Percentiles rank a stretch among this genome's conserved stretches.
Evolutionary conservation across 192 early-diverging fungal genomes (phyloP).

Genomic region (Gonapodya sp.): DNA sequence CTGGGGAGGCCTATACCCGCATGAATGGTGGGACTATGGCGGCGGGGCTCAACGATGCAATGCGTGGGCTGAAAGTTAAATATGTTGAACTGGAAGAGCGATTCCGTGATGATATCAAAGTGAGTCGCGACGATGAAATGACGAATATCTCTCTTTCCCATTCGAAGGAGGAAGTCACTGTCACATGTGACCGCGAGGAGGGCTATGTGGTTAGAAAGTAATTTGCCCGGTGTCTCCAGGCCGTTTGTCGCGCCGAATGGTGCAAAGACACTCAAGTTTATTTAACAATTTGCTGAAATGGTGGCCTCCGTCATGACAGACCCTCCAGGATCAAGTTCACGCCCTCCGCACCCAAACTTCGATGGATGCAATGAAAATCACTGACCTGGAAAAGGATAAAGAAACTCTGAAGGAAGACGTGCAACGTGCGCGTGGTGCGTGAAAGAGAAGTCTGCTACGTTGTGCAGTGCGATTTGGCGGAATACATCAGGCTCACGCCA

Average conservation of each 20-base stretch:
- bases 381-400: slow-evolving; percentile 11
- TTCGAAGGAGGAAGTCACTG: too few species aligned
- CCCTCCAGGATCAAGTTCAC: slow-evolving; percentile 8
- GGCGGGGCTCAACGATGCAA: slow-evolving; percentile 33
- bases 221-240: too few species aligned
- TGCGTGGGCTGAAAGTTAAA: slow-evolving; percentile 32
- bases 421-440: neutral
- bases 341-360: neutral
- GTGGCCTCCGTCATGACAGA: neutral
- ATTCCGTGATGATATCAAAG: slow-evolving; percentile 34
- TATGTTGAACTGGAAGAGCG: slow-evolving; percentile 43
- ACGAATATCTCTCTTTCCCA: neutral
- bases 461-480: too few species aligned
- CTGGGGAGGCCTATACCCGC: slow-evolving; percentile 3
- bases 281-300: slow-evolving; percentile 11
- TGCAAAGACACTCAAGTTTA: too few species aligned
- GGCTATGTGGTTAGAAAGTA: too few species aligned
- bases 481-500: too few species aligned
- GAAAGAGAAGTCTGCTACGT: neutral
- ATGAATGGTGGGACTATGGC: slow-evolving; percentile 13
- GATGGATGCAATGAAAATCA: slow-evolving; percentile 6
- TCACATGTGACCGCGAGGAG: too few species aligned
- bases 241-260: too few species aligned
- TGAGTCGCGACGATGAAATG: slow-evolving; percentile 9
- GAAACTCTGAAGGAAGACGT: neutral